Percentiles rank a stretch among this genome's conserved stretches.
These are phyloP conservation scores for Prasinococcaceae sp. DNA, from an alignment of 139 green algal genomes.

Conservation along the genomic window DNA sequence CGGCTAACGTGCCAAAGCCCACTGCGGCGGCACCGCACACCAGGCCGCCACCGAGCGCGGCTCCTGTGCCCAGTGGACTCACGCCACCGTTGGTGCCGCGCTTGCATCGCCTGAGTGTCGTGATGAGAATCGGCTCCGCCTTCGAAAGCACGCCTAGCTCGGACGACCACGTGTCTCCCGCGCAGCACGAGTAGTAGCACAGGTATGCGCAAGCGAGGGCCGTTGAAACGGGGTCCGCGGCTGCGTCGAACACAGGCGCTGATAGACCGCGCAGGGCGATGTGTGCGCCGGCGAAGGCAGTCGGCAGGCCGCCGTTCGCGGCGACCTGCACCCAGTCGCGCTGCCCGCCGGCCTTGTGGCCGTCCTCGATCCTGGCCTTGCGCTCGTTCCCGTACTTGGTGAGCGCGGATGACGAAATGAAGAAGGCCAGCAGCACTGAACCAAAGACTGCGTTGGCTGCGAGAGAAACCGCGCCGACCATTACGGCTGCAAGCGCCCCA, in stretches of 20 bases:
- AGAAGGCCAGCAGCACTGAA: conserved; percentile 7
- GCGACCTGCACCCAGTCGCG: conserved; percentile 17
- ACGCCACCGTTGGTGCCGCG: conserved; percentile 73
- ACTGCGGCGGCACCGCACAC: conserved; percentile 48
- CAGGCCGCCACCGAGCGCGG: conserved; percentile 45
- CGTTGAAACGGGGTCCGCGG: not conserved
- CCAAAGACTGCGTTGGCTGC: conserved; percentile 7
- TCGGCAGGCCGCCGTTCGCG: conserved; percentile 18
- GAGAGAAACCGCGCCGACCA: conserved; percentile 12
- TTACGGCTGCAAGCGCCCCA: conserved; percentile 1
- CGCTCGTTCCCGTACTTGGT: conserved; percentile 6
- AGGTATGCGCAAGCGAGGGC: conserved; percentile 29
- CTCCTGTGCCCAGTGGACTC: conserved; percentile 46
- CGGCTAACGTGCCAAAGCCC: conserved; percentile 3
- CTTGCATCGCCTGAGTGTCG: conserved; percentile 33
- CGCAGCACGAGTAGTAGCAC: conserved; percentile 73
- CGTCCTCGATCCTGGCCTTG: conserved; percentile 15
- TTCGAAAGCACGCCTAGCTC: conserved; percentile 69
- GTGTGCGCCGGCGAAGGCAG: conserved; percentile 1
- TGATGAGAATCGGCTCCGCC: conserved; percentile 59
- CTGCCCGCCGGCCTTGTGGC: conserved; percentile 12
- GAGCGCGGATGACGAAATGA: conserved; percentile 12
- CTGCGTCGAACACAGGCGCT: not conserved
- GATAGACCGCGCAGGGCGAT: not conserved
- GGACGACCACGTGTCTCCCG: conserved; percentile 74